Evolutionary conservation across 202 grass and related monocot genomes (phyloP), one percentile per base, ranked within the genome.

Genomic region (Saccharum hybrid): DNA sequence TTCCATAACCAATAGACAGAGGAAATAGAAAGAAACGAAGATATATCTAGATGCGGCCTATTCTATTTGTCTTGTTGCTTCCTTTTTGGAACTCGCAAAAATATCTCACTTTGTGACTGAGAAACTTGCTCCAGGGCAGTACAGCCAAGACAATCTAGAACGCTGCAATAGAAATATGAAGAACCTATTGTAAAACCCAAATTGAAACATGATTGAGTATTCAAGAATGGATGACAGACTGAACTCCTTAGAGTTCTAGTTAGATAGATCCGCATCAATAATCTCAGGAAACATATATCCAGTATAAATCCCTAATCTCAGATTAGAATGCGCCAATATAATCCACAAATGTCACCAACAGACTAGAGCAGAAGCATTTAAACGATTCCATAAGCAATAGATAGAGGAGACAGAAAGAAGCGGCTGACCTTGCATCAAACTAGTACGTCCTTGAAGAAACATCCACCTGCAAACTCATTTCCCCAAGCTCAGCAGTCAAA

Each of bases 181-280:
- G 28, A 63, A 14, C 51, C 49, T 76, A 38, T 14, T 59, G 65
- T 57, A 72, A 77, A 19, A 71, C 34, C 31, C 10, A 33, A 70
- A 76, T 26, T 12, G 14, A 65, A 60, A 75, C 33, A 76, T 4
- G 10, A 71, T 76, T 37, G 33, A 28, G 51, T 68, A 75, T 46
- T 75, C 33, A 33, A 41, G 42, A 64, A 45, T 40, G 48, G 78
- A 82, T 49, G 40, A 36, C 46, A 60, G 45, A 48, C 45, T 48
- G 14, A 4, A 48, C 45, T 48, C 45, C 45, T 48, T 12, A 48
- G 34, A 56, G 33, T 13, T 15, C 0, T 36, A 68, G 14, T 81
- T 72, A 76, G 87, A 88, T 88, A 81, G 87, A 88, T 88, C 82
- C 54, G 68, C 51, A 54, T 22, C 54, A 34, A 61, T 39, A 80